Evolutionary conservation across 208 protist species (phyloP), one percentile per base, ranked within the genome.

Genomic region (Sergeia podlipaevii): DNA sequence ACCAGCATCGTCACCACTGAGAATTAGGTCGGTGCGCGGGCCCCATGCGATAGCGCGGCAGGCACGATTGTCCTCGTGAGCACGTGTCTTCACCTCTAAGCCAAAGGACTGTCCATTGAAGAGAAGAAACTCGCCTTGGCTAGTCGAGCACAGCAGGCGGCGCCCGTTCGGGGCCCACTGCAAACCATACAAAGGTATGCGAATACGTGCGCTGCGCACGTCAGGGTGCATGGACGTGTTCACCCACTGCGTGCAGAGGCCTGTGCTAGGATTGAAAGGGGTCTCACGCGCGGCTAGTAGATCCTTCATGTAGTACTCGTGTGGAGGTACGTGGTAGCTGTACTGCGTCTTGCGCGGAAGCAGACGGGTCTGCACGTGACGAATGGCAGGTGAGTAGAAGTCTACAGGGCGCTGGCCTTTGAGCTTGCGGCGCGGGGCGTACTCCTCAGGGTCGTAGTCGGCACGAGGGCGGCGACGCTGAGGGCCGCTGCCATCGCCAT

Each of bases 201-300:
- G 80, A 7, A 57, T 63, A 17, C 72, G 62, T 6, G 65, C 67
- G n/a, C 57, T 56, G 26, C 85, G 83, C 37, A 72, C 68, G 36
- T 95, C 87, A 10, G 87, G 87, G 51, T 91, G 83, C 59, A 79
- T 89, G 8, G 82, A 90, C n/a, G 87, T 91, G 76, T 77, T 89
- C 36, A 81, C 83, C 84, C 87, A 95, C 74, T 95, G 87, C 56
- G 87, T 95, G 60, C 83, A 91, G 17, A 95, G 68, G 1, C 81
- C 87, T 1, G 87, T 89, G 63, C 78, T 86, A n/a, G 83, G 73
- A 49, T 91, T 91, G 64, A 82, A 90, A 53, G 57, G 58, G 8
- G 87, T 95, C 18, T 77, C 67, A 21, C 65, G 56, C 7, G 76
- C 76, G 24, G 83, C 69, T 6, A 91, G 65, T 38, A 91, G 63